Base-by-base conservation (phyloP, 306 rosid genomes). In the Potentilla sterilis region DNA sequence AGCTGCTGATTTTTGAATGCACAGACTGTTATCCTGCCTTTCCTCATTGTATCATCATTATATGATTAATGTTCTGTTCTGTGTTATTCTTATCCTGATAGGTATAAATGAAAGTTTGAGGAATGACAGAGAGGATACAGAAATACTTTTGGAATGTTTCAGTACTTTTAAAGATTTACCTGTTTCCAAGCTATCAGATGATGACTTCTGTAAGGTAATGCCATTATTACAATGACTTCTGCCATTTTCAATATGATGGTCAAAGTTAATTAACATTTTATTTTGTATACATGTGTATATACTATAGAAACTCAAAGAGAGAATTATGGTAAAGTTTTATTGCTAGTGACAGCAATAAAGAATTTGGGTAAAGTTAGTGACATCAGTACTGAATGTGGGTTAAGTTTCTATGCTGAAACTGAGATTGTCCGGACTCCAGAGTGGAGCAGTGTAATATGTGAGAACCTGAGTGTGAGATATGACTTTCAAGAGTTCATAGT, bases 141-240 rank as follows among this genome's bases (percentile, higher is more conserved):
- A 85, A 78, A 70, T 83, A 78, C 43, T 83, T 64, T 85, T 93
- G 78, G 90, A 62, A 69, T 86, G 89, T 78, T 74, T 80, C 49
- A 74, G 78, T 78, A 76, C 69, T 72, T 87, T 80, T 24, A 84
- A 78, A 73, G 82, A 70, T 55, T 75, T 86, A 40, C 88, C 90
- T 63, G 80, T 88, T 77, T 73, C 75, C 80, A 85, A 86, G 79
- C 79, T 93, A 70, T 88, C 98, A 4, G 94, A 93, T 28, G 94
- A 81, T 71, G 87, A 93, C 80, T 89, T 93, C 70, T 75, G 85
- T 41, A 77, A 88, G 96, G 98, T 93, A 83, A 77, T 28, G n/a
- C 74, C 37, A 0, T 73, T 28, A 28, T 28, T 28, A 28, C 28
- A 28, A 28, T 28, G 28, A 28, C 28, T 28, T 28, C 28, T 28